Conservation (phyloP, 345 rosid genomes). For the Combretum micranthum region DNA sequence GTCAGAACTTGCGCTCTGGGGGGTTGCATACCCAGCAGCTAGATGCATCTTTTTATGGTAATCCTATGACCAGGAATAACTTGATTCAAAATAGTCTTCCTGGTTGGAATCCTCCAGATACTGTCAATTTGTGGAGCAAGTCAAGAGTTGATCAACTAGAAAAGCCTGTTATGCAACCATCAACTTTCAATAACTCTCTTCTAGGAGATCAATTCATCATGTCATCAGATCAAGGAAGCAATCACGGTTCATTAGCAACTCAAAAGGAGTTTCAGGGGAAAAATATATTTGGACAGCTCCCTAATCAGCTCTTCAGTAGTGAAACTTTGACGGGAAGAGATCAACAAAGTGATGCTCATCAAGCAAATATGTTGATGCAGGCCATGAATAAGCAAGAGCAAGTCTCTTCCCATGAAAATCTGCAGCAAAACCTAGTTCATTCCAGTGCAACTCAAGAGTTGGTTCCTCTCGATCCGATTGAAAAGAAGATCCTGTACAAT, state of each 20-base stretch:
- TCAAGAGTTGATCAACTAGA: conserved; percentile 14
- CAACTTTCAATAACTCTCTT: conserved; percentile 27
- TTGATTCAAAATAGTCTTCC: conserved; percentile 29
- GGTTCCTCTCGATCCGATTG: conserved; percentile 71
- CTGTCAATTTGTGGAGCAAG: conserved; percentile 14
- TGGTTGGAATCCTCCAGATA: conserved; percentile 19
- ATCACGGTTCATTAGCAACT: conserved; percentile 29
- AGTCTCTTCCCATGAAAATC: conserved; percentile 23
- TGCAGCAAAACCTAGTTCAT: conserved; percentile 33
- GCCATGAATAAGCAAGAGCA: conserved; percentile 39
- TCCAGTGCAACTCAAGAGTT: conserved; percentile 28
- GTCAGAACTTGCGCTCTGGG: conserved; percentile 31
- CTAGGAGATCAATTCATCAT: conserved; percentile 24
- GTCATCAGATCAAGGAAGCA: conserved; percentile 18
- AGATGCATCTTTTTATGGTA: conserved; percentile 59
- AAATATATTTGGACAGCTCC: conserved; percentile 26
- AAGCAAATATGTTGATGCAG: conserved; percentile 20
- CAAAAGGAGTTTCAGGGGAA: conserved; percentile 35
- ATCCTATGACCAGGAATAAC: conserved; percentile 36
- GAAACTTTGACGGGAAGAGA: conserved; percentile 25
- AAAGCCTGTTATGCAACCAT: conserved; percentile 20
- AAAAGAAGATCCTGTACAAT: conserved; percentile 67
- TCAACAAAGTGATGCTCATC: conserved; percentile 22
- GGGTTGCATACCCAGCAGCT: conserved; percentile 44
- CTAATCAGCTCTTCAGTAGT: conserved; percentile 26